Evolutionary conservation across 2,329 filamentous ascomycete genomes (phyloP), one percentile per base, ranked within the genome.

Genomic region (Arachnomyces sp.): DNA sequence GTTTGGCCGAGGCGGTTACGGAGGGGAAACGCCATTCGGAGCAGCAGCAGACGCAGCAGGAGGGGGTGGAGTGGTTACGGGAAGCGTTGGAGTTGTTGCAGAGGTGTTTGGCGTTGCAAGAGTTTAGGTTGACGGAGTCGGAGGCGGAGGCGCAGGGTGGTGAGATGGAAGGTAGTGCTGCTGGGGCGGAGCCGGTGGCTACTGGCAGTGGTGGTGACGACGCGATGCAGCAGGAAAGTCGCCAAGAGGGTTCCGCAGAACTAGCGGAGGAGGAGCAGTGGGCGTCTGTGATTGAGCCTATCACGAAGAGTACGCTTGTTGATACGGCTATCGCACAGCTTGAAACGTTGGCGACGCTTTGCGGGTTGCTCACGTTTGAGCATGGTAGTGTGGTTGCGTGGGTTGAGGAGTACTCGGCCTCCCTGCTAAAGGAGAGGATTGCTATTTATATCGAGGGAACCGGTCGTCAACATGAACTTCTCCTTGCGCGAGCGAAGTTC

Each of bases 321-420:
- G 83, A 87, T 45, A 86, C 81, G 0, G 70, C 79, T 11, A 67
- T 83, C 25, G 79, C 81, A 3, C 77, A 82, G 46, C 59, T 86
- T 37, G 77, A 65, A 49, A 73, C 62, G 35, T 70, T 69, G 54
- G 75, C 64, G 43, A 72, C 61, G 31, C 65, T 72, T 39, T 76
- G 70, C 53, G 68, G 68, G 46, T 57, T 76, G 29, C 57, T 67
- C 50, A 70, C 49, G 42, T 72, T 52, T 38, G 66, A 57, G 52
- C 61, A 52, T 8, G 55, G 52, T 3, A 62, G 60, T 31, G 64
- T 62, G 8, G 63, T 82, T 12, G 68, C 72, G n/a, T 74, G 75
- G 63, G 70, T 78, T 39, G 73, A 78, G 43, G 69, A 79, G 47
- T 70, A 73, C 42, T 76, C 75, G 1, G 61, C 66, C 2, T 63